Evolutionary conservation across 768 basidiomycete genomes (phyloP).

Genomic region (Lactarius sp.): DNA sequence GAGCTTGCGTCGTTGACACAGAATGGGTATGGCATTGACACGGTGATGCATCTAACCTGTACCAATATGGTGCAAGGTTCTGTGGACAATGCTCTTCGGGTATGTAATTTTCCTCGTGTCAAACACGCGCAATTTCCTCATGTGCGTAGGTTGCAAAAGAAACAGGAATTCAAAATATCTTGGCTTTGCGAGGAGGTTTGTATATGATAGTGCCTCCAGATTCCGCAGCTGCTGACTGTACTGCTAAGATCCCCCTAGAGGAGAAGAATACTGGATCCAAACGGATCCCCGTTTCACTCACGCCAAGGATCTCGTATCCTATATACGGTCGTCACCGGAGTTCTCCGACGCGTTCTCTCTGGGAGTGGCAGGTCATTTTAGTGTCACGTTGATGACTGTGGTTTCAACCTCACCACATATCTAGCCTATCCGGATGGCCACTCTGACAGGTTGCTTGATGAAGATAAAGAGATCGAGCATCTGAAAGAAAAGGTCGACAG

Average conservation of each 20-base stretch:
- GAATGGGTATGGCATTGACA: slow-evolving; percentile 70
- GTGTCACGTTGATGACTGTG: neutral
- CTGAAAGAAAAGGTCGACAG: slow-evolving; percentile 88
- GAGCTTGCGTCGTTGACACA: slow-evolving; percentile 81
- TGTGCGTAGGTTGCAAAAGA: slow-evolving; percentile 62
- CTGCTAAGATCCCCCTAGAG: slow-evolving; percentile 78
- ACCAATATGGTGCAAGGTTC: slow-evolving; percentile 92
- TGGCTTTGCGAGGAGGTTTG: slow-evolving; percentile 89
- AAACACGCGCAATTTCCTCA: neutral
- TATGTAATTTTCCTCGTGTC: slow-evolving; percentile 35
- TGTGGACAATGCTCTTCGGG: slow-evolving; percentile 81
- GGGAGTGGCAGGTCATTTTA: slow-evolving; percentile 77
- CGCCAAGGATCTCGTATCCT: slow-evolving; percentile 85
- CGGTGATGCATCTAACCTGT: slow-evolving; percentile 92
- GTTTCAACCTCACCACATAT: slow-evolving; percentile 7
- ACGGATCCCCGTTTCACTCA: slow-evolving; percentile 79
- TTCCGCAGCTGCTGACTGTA: neutral
- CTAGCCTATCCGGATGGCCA: slow-evolving; percentile 91
- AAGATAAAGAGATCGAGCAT: slow-evolving; percentile 59
- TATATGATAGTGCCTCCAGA: slow-evolving; percentile 21
- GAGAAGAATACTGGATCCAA: slow-evolving; percentile 90
- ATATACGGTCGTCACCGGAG: slow-evolving; percentile 74
- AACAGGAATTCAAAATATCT: slow-evolving; percentile 79
- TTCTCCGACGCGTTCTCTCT: slow-evolving; percentile 86
- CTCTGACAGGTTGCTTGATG: slow-evolving; percentile 51